These are phyloP conservation scores for Candida anutae DNA, from an alignment of 1,139 yeast genomes.

Conservation along the genomic window DNA sequence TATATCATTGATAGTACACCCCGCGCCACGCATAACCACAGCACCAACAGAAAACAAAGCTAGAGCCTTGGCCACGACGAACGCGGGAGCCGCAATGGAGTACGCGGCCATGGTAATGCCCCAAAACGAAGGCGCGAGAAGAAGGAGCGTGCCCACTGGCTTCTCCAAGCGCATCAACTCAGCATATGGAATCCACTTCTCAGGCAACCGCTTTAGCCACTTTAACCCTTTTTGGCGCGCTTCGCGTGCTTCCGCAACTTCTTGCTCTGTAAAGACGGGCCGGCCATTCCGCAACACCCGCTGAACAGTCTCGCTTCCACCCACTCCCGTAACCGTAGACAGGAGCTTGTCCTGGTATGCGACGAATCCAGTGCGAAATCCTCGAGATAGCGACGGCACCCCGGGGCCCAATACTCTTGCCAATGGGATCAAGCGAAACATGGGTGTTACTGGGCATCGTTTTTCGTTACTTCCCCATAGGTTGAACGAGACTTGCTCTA, in stretches of 20 bases:
- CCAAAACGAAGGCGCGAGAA: constrained; percentile 77
- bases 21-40: constrained; percentile 92
- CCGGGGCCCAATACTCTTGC: too few species aligned
- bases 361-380: too few species aligned
- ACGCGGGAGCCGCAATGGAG: constrained; percentile 58
- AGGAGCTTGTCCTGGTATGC: too few species aligned
- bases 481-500: too few species aligned
- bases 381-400: too few species aligned
- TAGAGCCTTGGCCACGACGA: constrained; percentile 51
- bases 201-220: constrained; percentile 57
- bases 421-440: too few species aligned
- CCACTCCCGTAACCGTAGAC: too few species aligned
- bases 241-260: constrained; percentile 47
- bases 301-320: too few species aligned
- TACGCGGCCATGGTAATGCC: constrained; percentile 82
- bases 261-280: constrained; percentile 42
- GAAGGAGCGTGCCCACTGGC: constrained; percentile 85
- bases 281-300: too few species aligned
- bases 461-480: too few species aligned
- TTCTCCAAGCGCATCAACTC: constrained; percentile 87
- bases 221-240: constrained; percentile 56
- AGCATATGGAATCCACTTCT: constrained; percentile 76
- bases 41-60: constrained; percentile 77
- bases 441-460: too few species aligned
- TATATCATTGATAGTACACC: constrained; percentile 91